Base-by-base conservation (phyloP, 176 grass and related monocot species). In the Guadua angustifolia region DNA sequence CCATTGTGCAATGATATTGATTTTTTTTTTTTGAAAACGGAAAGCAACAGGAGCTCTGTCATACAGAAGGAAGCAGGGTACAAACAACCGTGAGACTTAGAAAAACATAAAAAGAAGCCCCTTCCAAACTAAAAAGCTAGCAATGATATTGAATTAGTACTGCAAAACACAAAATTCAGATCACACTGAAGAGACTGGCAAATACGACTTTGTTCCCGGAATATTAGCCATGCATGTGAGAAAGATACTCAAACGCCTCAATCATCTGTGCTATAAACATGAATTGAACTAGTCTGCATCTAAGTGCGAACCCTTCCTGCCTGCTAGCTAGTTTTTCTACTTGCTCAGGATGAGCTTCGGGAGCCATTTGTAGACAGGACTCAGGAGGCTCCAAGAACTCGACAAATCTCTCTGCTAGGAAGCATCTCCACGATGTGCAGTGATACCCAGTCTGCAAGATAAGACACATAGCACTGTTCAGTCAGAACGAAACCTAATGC, bases 381-480 rank as follows among this genome's bases (percentile, higher is more conserved):
- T n/a, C n/a, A n/a, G 57, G 59, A 47, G 83, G 79, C 78, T 69
- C 79, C 73, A 82, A 66, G 45, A 77, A 73, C 66, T 25, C 9
- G 32, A 73, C 2, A 9, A 79, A 5, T 7, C 36, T 72, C 47
- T 59, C 65, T 24, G 21, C 79, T 17, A 82, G 14, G 5, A 63
- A 82, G 62, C 71, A 82, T 74, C 69, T 50, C 85, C 85, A 77
- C 10, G 85, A 61, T 0, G 7, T n/a, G 62, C 84, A 73, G 9
- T 39, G 26, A 56, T 24, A 29, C 7, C 51, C 60, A 15, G 7
- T 22, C 82, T 85, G 82, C 42, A 84, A 50, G 69, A 55, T 36
- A 11, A 6, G 51, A 2, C 43, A 22, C 43, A 9, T 33, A 19
- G 14, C 43, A 62, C 26, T 35, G 36, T 17, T 50, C 9, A 17